Evolutionary conservation across 176 grass and related monocot species (phyloP), one percentile per base, ranked within the genome.

Genomic region (Eleusine indica): DNA sequence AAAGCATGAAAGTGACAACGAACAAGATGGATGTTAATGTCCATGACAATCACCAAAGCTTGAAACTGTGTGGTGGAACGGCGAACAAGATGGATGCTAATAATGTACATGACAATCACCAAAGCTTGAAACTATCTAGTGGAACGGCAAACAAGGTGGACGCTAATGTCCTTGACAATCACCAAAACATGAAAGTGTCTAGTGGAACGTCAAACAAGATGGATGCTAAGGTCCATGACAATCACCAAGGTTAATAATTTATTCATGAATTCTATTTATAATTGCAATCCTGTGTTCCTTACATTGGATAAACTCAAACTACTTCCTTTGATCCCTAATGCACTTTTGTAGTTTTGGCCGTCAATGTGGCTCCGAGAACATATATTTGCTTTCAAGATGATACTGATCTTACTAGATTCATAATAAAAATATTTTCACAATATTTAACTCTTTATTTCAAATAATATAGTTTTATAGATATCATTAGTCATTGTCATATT

Each of bases 221-320:
- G 44, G 88, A 49, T 56, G 60, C 39, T 42, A 62, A 35, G 28
- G 79, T 53, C n/a, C 41, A 79, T 0, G 22, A 67, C 14, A 67
- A 67, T 38, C 65, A 39, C 65, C 12, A 42, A n/a, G 84, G 88
- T 86, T 79, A 63, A 51, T 43, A 35, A 35, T 66, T 38, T 19
- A 39, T 42, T 7, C 38, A 28, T 29, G 3, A 25, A 40, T 25
- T 41, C 18, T 64, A 10, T 77, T 14, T 71, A 18, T 39, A 51
- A 79, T 22, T 35, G 15, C 21, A 65, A 76, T 64, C 41, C 0
- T 63, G 21, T 16, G 30, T 25, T 71, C 11, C 53, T 67, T 48
- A 2, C 37, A 67, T 39, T 49, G 44, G 4, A 74, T 37, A 73
- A 73, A 19, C 32, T 35, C 43, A 60, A 57, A 57, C 53, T 57